These are phyloP conservation scores for Elsinoe fawcettii DNA, from an alignment of 2,329 filamentous ascomycete species.

Conservation along the genomic window DNA sequence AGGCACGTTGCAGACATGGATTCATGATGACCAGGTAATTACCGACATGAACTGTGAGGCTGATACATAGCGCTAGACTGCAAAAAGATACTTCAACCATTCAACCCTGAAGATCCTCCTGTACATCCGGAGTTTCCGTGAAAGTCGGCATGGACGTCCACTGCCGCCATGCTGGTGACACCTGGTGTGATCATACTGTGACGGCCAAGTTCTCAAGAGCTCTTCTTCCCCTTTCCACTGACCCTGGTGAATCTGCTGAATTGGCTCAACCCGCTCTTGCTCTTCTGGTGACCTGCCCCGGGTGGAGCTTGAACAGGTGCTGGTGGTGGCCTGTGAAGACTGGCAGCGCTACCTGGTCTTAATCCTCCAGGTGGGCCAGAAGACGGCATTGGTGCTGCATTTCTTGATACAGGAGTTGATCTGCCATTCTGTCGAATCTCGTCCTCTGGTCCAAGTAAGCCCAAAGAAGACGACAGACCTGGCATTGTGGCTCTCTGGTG, in stretches of 20 bases:
- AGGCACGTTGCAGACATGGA: too few relatives aligned
- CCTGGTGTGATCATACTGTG: too few relatives aligned
- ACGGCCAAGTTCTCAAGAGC: background rate
- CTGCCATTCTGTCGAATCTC: conserved; percentile 12
- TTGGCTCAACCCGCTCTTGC: conserved; percentile 37
- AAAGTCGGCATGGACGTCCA: background rate
- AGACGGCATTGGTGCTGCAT: background rate
- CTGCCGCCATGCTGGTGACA: too few relatives aligned
- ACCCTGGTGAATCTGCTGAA: conserved; percentile 39
- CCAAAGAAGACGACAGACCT: conserved; percentile 18
- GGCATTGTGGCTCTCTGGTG: conserved; percentile 39
- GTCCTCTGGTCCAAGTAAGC: conserved; percentile 20
- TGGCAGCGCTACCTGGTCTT: conserved; percentile 17
- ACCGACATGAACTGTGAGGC: background rate
- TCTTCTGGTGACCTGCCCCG: conserved; percentile 22
- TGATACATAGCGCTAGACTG: background rate
- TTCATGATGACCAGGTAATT: too few relatives aligned
- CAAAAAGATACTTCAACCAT: background rate
- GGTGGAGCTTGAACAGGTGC: conserved; percentile 8
- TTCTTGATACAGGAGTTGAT: conserved; percentile 8
- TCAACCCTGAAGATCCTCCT: background rate
- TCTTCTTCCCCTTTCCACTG: conserved; percentile 28
- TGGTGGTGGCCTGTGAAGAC: conserved; percentile 8
- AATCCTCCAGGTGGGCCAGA: conserved; percentile 10
- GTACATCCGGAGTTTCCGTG: background rate